Conservation (phyloP, 495 filamentous ascomycete genomes). For the Cercophora scortea region DNA sequence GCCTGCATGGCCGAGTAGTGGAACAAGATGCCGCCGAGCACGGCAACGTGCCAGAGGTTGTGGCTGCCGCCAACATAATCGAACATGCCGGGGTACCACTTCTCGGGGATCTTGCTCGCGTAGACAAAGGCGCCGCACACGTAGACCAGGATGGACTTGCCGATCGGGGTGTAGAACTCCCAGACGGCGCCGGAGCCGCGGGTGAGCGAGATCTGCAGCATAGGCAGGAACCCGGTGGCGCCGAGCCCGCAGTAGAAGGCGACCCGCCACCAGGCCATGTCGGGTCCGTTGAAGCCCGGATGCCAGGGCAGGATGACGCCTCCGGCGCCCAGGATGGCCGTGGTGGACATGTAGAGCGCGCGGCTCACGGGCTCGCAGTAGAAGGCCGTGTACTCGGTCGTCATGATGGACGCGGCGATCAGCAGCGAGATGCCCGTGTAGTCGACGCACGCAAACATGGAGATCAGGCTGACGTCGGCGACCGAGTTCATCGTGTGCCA, state of each 20-base stretch:
- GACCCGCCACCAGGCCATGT: slow-evolving; percentile 89
- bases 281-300: slow-evolving; percentile 83
- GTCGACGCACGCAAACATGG: slow-evolving; percentile 95
- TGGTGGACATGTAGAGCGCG: slow-evolving; percentile 78
- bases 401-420: slow-evolving; percentile 95
- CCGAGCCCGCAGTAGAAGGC: slow-evolving; percentile 84
- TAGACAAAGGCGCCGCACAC: slow-evolving; percentile 78
- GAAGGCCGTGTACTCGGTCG: slow-evolving; percentile 96
- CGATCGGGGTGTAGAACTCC: slow-evolving; percentile 84
- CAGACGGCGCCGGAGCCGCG: slow-evolving; percentile 67
- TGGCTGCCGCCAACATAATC: slow-evolving; percentile 93
- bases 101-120: slow-evolving; percentile 88
- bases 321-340: slow-evolving; percentile 71
- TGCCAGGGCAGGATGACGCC: slow-evolving; percentile 95
- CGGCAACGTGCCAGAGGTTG: slow-evolving; percentile 96
- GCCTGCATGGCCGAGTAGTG: slow-evolving; percentile 95
- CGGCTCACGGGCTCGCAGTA: slow-evolving; percentile 90
- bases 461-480: slow-evolving; percentile 79
- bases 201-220: slow-evolving; percentile 70
- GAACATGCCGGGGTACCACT: slow-evolving; percentile 85
- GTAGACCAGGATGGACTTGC: slow-evolving; percentile 81
- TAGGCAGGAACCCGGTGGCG: slow-evolving; percentile 84
- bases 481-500: slow-evolving; percentile 99
- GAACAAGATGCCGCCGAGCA: slow-evolving; percentile 91
- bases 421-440: slow-evolving; percentile 97